Evolutionary conservation across 2,329 filamentous ascomycete species (phyloP).

Genomic region (Colletotrichum sansevieriae): DNA sequence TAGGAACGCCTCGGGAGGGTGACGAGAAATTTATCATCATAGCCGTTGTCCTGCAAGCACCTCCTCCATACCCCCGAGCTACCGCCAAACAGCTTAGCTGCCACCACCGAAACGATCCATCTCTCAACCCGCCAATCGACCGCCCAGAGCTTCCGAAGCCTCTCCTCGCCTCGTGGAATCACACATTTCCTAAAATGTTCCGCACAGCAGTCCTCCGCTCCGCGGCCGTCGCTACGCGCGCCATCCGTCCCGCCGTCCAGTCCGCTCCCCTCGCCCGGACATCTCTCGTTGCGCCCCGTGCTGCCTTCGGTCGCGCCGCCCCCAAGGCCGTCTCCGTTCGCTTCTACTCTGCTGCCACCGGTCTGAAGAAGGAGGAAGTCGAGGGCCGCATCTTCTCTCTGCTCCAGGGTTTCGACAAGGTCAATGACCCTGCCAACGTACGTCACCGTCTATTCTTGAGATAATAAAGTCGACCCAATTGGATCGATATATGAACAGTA

Average conservation of each 20-base stretch:
- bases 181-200: conserved; percentile 76
- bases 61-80: conserved; percentile 38
- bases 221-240: conserved; percentile 70
- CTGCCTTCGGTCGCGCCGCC: conserved; percentile 68
- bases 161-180: conserved; percentile 35
- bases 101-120: conserved; percentile 23
- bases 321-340: conserved; percentile 75
- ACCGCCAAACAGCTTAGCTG: conserved; percentile 29
- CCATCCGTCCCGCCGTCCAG: conserved; percentile 65
- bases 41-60: conserved; percentile 7
- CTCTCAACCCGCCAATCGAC: conserved; percentile 22
- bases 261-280: conserved; percentile 61
- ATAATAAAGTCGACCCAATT: background rate
- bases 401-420: conserved; percentile 97
- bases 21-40: conserved; percentile 45
- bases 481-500: background rate
- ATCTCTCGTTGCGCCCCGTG: conserved; percentile 71
- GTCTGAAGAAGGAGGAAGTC: conserved; percentile 85
- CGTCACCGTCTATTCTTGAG: conserved; percentile 45
- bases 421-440: conserved; percentile 76
- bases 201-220: conserved; percentile 87
- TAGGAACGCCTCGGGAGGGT: conserved; percentile 34
- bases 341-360: conserved; percentile 87
- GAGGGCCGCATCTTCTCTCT: conserved; percentile 93
- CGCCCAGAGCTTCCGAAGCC: conserved; percentile 18